These are phyloP conservation scores for Psilocybe sp. DNA, from an alignment of 768 basidiomycete genomes.

Conservation along the genomic window DNA sequence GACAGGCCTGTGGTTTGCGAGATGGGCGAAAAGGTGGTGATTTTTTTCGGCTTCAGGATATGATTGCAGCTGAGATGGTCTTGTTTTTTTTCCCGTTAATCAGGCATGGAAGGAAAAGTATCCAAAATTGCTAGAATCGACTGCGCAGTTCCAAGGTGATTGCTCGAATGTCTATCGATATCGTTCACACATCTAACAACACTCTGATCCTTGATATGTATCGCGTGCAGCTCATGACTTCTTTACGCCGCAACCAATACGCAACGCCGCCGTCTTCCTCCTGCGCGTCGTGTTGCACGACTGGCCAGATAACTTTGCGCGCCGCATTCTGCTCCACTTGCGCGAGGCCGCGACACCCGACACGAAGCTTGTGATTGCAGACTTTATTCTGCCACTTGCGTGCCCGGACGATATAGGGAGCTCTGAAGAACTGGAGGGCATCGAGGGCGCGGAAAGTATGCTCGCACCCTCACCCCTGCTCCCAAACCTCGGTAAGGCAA, in stretches of 20 bases:
- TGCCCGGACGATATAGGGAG: slow-evolving; percentile 49
- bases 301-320: slow-evolving; percentile 65
- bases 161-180: neutral
- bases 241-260: slow-evolving; percentile 60
- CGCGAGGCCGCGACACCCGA: slow-evolving; percentile 45
- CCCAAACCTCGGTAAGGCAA: slow-evolving; percentile 72
- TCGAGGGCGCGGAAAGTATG: slow-evolving; percentile 51
- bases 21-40: slow-evolving; percentile 46
- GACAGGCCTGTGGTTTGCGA: slow-evolving; percentile 58
- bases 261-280: slow-evolving; percentile 60
- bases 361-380: slow-evolving; percentile 67
- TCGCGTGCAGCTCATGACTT: slow-evolving; percentile 62
- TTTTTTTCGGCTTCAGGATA: neutral
- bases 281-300: slow-evolving; percentile 75
- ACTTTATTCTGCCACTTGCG: slow-evolving; percentile 68
- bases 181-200: neutral
- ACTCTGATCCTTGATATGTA: neutral
- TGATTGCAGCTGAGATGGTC: neutral
- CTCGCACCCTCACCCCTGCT: slow-evolving; percentile 63
- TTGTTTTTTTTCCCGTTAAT: neutral
- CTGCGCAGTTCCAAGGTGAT: slow-evolving; percentile 53
- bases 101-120: slow-evolving; percentile 59
- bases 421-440: slow-evolving; percentile 27
- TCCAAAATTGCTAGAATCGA: slow-evolving; percentile 53
- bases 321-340: slow-evolving; percentile 40